phyloP scores from a whole-genome alignment of 495 filamentous ascomycete species.

The Trichoderma erinaceum region DNA sequence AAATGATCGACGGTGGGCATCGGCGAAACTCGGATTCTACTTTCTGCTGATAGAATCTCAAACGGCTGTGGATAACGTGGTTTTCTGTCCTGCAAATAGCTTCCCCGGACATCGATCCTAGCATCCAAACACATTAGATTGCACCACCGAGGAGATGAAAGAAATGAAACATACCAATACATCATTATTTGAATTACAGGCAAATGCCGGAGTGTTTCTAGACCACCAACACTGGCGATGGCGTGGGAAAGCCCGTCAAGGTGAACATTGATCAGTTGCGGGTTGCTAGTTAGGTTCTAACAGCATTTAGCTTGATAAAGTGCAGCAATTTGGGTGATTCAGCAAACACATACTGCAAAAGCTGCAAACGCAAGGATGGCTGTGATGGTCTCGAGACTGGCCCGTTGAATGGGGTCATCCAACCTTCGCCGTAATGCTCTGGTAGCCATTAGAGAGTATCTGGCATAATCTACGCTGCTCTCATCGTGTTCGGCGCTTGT shows the following conservation, averaged over 20 bases:
- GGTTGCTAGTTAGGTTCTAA: neutral
- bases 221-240: neutral
- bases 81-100: neutral
- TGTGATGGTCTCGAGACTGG: slow-evolving; percentile 5
- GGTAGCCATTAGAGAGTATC: slow-evolving; percentile 5
- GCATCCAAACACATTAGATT: neutral
- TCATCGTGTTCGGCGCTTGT: neutral
- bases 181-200: slow-evolving; percentile 3
- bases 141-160: neutral
- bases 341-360: neutral
- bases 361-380: slow-evolving; percentile 3
- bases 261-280: slow-evolving; percentile 1
- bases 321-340: neutral
- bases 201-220: neutral
- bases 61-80: slow-evolving; percentile 1
- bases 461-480: slow-evolving; percentile 2
- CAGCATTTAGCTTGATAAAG: neutral
- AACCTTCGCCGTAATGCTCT: neutral
- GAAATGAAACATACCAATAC: neutral
- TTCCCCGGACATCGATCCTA: neutral
- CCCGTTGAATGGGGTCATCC: neutral
- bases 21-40: neutral
- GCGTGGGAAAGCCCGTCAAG: slow-evolving; percentile 8
- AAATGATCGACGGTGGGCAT: neutral
- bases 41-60: neutral